Base-by-base conservation (phyloP, 2,329 filamentous ascomycete species). In the Neospermospora avenae region DNA sequence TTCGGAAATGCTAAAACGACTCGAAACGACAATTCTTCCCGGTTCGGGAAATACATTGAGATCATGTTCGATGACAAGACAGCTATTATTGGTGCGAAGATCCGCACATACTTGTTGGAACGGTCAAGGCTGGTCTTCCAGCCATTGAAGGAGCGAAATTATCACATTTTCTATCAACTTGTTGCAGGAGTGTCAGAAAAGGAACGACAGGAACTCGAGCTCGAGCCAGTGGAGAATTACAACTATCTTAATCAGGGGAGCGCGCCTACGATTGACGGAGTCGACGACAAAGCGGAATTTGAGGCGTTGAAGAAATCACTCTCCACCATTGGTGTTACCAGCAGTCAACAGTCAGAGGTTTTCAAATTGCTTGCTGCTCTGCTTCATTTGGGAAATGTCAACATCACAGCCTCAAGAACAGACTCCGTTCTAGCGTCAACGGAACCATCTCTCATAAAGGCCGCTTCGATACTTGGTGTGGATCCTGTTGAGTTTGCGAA, bases 1-100 rank as follows among this genome's bases (percentile, higher is more conserved):
- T 99, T 99, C 73, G 95, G 95, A 74, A 99, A 99, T 79, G 95
- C 95, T 57, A 99, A 99, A 80, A 99, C 95, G n/a, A 99, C 95
- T 11, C 85, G 95, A 74, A 99, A 99, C 78, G 95, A 99, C 78
- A 99, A 99, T 78, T 99, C 95, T 46, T 99, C 95, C 44, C 86
- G 95, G 72, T 99, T 99, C 77, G 95, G 95, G 75, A 99, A 99
- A 81, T 99, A 99, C 76, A 98, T 99, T 70, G 95, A 99, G 79
- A 99, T 99, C 74, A 93, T 98, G 91, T 99, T 99, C 76, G 93
- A 98, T 77, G 85, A 91, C 65, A 85, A 88, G 71, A 96, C 91
- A 64, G 95, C 96, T 74, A 99, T 99, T 70, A 97, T 98, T 72
- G 95, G 95, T 68, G 95, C 95, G 59, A 96, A 96, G 79, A 99